Conservation (phyloP, 2,329 filamentous ascomycete genomes). For the Pseudogymnoascus verrucosus region DNA sequence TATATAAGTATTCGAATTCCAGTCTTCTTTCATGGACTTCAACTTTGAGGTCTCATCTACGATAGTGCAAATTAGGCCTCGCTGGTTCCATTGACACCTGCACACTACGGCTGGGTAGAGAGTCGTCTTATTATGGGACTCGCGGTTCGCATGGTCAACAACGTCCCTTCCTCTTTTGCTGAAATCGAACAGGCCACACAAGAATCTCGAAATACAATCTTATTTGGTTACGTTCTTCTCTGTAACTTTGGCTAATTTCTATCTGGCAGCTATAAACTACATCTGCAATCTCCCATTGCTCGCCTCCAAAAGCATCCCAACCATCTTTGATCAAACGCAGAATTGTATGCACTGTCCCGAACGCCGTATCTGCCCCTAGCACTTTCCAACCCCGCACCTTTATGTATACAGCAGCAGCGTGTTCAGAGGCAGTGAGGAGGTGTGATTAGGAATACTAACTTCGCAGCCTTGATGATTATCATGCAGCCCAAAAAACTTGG, state of each 20-base stretch:
- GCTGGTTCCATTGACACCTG: background rate
- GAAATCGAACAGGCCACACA: background rate
- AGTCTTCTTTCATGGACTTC: background rate
- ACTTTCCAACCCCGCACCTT: background rate
- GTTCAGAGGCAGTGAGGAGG: background rate
- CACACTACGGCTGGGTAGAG: background rate
- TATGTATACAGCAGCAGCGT: background rate
- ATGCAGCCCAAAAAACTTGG: slow-evolving; percentile 3
- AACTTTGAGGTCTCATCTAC: background rate
- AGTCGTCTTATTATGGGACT: background rate
- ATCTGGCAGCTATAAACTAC: slow-evolving; percentile 8
- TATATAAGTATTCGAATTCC: background rate
- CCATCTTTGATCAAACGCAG: background rate
- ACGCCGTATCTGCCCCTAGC: background rate
- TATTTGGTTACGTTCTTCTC: background rate
- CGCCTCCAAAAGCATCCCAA: background rate
- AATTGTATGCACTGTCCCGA: slow-evolving; percentile 1
- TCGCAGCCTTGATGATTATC: background rate
- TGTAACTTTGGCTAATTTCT: background rate
- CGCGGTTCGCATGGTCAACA: background rate
- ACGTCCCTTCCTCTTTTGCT: background rate
- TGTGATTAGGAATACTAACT: slow-evolving; percentile 7
- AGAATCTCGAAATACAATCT: background rate
- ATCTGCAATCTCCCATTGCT: background rate
- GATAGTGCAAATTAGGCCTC: background rate